Base-by-base conservation (phyloP, 345 rosid genomes). In the Linum tenue region DNA sequence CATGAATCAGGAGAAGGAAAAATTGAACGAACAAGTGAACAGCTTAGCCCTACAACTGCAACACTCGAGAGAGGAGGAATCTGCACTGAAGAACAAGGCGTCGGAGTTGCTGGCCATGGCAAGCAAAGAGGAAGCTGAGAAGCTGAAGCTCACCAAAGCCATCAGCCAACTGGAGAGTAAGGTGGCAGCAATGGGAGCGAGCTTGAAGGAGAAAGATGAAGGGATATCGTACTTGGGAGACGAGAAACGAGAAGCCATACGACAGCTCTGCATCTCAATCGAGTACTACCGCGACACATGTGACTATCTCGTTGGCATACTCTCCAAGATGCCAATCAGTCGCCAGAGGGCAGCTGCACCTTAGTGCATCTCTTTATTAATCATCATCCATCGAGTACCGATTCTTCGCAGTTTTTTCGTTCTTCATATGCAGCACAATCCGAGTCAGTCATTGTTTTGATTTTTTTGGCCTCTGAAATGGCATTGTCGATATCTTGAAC, bases 241-340 rank as follows among this genome's bases (percentile, higher is more conserved):
- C 68, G 86, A 81, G 83, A 87, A 91, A 77, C 83, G 85, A 75
- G 97, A 95, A 67, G 96, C 96, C 37, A 95, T 91, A 56, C 79
- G 99, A 79, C 99, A 95, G 75, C 95, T 90, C 0, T 94, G 99
- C 67, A 3, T 88, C 57, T 76, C 82, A 85, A 78, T 84, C 55
- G 99, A 94, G 37, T 88, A 94, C 76, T 96, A 94, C 77, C 79
- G 84, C 14, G 70, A 67, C 59, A 83, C 86, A 36, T 80, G 77
- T 6, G 77, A 94, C 63, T 55, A 81, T 73, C 85, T 89, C 53
- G 79, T 77, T 74, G 11, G 53, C 53, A 9, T 48, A 48, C 53
- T 48, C 53, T 48, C 53, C 53, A 48, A 48, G 15, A 9, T 48
- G 9, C 53, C 53, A 10, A 3, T 12, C 53, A 48, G 53, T 9